These are phyloP conservation scores for Trichomonascus vanleenenianus DNA, from an alignment of 805 yeast species.

Conservation along the genomic window DNA sequence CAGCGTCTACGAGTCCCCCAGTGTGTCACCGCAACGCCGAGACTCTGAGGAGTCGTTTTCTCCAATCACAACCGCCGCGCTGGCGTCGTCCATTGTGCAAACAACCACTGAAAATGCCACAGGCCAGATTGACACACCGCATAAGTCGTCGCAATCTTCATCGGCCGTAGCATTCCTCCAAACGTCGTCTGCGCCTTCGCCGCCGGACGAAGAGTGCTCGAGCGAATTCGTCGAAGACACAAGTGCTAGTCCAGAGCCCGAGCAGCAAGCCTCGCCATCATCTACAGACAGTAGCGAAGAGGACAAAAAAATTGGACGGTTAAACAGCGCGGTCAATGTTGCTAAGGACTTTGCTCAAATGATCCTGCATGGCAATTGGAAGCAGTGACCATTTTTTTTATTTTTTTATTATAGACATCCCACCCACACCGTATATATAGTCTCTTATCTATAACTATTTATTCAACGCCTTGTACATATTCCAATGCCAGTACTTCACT, in stretches of 20 bases:
- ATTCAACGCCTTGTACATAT: not conserved
- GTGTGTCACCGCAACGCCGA: slow-evolving; percentile 13
- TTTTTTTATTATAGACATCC: not conserved
- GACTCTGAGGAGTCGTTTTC: slow-evolving; percentile 5
- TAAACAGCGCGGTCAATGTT: slow-evolving; percentile 1
- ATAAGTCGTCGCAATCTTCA: not conserved
- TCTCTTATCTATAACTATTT: not conserved
- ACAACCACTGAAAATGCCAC: not conserved
- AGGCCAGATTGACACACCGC: not conserved
- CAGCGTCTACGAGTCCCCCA: slow-evolving; percentile 21
- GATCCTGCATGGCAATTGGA: slow-evolving; percentile 7
- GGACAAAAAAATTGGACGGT: not conserved
- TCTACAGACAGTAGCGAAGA: not conserved
- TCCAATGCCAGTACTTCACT: no score
- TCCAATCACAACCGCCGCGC: not conserved
- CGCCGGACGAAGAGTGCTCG: not conserved
- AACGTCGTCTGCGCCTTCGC: no score
- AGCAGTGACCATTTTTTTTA: not conserved
- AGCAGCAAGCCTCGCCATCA: not conserved
- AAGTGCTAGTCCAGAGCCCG: not conserved
- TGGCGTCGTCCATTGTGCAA: not conserved
- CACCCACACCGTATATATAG: not conserved
- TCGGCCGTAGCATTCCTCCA: not conserved
- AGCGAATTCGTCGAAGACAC: slow-evolving; percentile 8
- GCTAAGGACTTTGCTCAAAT: slow-evolving; percentile 10